Evolutionary conservation across 1,139 yeast genomes (phyloP).

Genomic region (Yamadazyma buinensis): DNA sequence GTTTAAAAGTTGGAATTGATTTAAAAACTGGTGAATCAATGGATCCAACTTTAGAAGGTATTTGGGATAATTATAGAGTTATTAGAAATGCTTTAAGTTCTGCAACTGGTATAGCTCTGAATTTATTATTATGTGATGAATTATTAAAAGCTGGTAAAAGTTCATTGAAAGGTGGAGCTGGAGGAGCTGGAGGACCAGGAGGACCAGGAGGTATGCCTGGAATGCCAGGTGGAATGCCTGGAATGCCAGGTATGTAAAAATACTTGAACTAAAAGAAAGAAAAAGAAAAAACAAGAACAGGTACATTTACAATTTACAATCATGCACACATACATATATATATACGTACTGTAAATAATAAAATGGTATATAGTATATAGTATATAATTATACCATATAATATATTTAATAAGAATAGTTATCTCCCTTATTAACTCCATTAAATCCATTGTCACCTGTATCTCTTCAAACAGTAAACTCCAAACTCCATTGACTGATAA

Average conservation of each 20-base stretch:
- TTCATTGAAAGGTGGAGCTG: constrained; percentile 53
- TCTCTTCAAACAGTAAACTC: no score
- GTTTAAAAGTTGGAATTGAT: constrained; percentile 86
- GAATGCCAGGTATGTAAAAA: constrained; percentile 2
- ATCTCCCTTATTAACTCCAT: no score
- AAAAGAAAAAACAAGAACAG: no score
- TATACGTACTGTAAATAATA: no score
- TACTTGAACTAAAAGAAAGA: no score
- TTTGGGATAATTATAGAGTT: constrained; percentile 95
- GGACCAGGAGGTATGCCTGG: constrained; percentile 18
- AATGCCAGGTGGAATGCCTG: constrained; percentile 19
- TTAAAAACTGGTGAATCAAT: constrained; percentile 90
- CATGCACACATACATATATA: no score
- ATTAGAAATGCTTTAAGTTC: constrained; percentile 88
- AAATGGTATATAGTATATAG: no score
- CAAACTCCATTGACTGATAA: no score
- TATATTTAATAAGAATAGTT: no score
- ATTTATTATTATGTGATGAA: constrained; percentile 91
- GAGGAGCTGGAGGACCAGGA: constrained; percentile 4
- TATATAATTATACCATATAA: no score
- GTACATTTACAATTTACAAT: no score
- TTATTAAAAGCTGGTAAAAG: constrained; percentile 94
- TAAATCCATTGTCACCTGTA: no score
- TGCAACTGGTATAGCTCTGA: constrained; percentile 93
- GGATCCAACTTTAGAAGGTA: constrained; percentile 92